These are phyloP conservation scores for Phialophora chinensis DNA, from an alignment of 2,329 filamentous ascomycete species.

Conservation along the genomic window DNA sequence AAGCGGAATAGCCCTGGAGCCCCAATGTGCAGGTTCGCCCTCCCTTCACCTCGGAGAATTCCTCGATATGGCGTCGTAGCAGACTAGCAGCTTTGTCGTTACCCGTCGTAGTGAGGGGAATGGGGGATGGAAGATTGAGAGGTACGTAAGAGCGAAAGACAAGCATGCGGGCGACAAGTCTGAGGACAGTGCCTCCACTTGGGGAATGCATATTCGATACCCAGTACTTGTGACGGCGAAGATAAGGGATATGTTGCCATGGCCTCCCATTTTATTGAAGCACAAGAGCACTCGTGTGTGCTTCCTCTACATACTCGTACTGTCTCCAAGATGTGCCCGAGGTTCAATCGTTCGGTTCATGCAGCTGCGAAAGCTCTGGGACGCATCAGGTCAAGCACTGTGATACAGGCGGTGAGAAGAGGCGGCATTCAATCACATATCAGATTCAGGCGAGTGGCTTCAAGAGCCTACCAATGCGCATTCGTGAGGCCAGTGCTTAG, in stretches of 20 bases:
- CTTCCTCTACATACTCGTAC: background rate
- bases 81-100: background rate
- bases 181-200: background rate
- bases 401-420: conserved; percentile 7
- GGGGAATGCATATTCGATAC: background rate
- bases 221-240: background rate
- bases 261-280: background rate
- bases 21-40: background rate
- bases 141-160: conserved; percentile 1
- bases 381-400: background rate
- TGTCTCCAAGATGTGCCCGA: background rate
- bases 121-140: background rate
- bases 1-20: conserved; percentile 1
- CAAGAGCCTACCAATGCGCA: conserved; percentile 2
- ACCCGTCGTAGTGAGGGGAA: background rate
- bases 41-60: conserved; percentile 11
- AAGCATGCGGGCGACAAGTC: background rate
- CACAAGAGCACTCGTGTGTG: too few species aligned
- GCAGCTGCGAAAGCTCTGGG: background rate
- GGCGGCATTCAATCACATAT: background rate
- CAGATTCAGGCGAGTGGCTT: conserved; percentile 11
- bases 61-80: conserved; percentile 1
- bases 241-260: background rate
- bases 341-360: background rate
- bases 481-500: conserved; percentile 10